phyloP scores from a whole-genome alignment of 2,329 filamentous ascomycete genomes.

The Alternaria atra region DNA sequence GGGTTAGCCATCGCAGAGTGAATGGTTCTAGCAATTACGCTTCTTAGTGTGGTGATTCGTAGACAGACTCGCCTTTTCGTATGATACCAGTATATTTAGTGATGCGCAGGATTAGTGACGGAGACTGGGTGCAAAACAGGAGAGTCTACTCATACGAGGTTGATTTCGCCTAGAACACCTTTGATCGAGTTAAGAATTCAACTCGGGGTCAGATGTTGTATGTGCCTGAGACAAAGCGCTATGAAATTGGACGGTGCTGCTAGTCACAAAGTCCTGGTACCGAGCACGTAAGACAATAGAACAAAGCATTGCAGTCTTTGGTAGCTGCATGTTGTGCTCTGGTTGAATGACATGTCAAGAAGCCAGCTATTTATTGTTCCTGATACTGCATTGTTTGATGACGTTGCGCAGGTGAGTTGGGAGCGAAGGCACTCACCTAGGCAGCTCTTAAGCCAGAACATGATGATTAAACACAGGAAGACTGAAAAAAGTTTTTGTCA shows the following conservation, averaged over 20 bases:
- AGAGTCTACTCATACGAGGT: too few relatives aligned
- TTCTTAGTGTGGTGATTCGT: background rate
- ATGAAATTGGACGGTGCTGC: background rate
- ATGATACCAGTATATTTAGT: background rate
- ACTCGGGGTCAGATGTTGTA: background rate
- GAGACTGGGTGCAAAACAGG: background rate
- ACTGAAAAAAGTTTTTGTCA: background rate
- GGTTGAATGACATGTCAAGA: background rate
- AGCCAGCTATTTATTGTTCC: background rate
- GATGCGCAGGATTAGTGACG: background rate
- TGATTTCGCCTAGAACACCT: background rate
- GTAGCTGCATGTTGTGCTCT: background rate
- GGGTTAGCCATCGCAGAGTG: slow-evolving; percentile 3
- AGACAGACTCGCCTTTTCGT: background rate
- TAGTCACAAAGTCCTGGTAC: background rate
- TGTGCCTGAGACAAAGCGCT: slow-evolving; percentile 9
- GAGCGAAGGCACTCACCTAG: background rate
- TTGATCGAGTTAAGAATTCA: background rate
- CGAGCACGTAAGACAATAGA: background rate
- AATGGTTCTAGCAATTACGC: background rate
- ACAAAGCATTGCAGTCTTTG: background rate
- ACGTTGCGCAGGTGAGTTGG: background rate
- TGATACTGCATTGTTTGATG: background rate
- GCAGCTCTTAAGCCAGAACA: background rate
- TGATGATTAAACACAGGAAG: background rate